These are phyloP conservation scores for Clarireedia paspali DNA, from an alignment of 2,329 filamentous ascomycete species.

Conservation along the genomic window DNA sequence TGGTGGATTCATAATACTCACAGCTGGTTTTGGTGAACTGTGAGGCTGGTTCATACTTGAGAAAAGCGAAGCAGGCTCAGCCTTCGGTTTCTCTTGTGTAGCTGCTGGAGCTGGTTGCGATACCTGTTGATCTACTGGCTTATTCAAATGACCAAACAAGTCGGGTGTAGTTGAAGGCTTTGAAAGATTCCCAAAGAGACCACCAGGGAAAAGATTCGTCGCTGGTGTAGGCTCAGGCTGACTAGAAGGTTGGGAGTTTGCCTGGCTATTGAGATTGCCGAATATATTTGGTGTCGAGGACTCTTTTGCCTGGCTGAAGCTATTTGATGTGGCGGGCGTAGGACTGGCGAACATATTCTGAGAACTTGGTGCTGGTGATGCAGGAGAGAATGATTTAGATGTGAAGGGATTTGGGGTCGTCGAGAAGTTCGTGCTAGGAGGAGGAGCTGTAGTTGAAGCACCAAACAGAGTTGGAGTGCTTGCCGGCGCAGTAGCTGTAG, in stretches of 20 bases:
- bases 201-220: not conserved
- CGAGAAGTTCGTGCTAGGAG: not conserved
- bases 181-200: not conserved
- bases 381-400: not conserved
- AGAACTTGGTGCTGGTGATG: not conserved
- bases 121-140: slow-evolving; percentile 14
- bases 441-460: not conserved
- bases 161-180: slow-evolving; percentile 6
- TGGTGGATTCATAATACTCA: not conserved
- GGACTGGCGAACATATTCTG: not conserved
- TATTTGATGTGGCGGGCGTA: not conserved
- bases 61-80: not conserved
- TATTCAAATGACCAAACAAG: slow-evolving; percentile 18
- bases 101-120: slow-evolving; percentile 9
- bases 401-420: not conserved
- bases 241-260: not conserved
- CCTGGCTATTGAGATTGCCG: slow-evolving; percentile 7
- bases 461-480: not conserved
- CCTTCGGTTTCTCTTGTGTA: not conserved
- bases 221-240: slow-evolving; percentile 4
- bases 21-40: not conserved
- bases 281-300: slow-evolving; percentile 11
- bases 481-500: not conserved
- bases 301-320: not conserved
- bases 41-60: not conserved